phyloP scores from a whole-genome alignment of 2,329 filamentous ascomycete genomes.

The Aspergillus pseudonomiae region DNA sequence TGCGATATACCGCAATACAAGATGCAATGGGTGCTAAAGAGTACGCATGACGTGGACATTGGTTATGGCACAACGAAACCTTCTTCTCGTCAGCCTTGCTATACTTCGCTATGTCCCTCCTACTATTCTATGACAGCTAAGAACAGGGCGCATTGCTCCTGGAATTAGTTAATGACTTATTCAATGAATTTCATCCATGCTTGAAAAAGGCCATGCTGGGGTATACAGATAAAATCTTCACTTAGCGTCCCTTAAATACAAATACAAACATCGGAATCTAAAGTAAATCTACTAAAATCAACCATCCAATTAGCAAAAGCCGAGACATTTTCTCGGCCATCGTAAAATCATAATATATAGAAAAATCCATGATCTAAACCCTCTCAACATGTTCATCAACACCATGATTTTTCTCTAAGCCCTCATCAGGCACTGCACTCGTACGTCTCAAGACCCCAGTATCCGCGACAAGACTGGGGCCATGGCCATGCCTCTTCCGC shows the following conservation, averaged over 20 bases:
- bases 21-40: too few species aligned
- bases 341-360: neutral
- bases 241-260: neutral
- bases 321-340: neutral
- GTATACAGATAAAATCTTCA: neutral
- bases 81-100: too few species aligned
- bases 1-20: too few species aligned
- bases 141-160: too few species aligned
- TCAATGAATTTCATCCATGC: too few species aligned
- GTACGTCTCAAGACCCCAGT: constrained; percentile 5
- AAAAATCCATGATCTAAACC: constrained; percentile 8
- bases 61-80: too few species aligned
- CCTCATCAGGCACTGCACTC: neutral
- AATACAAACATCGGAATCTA: neutral
- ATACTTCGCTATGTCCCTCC: too few species aligned
- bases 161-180: too few species aligned
- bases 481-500: constrained; percentile 15
- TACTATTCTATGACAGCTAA: too few species aligned
- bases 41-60: too few species aligned
- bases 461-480: constrained; percentile 11
- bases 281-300: neutral
- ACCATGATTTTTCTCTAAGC: constrained; percentile 9
- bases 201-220: too few species aligned
- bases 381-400: constrained; percentile 22
- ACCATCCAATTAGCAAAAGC: neutral